Conservation (phyloP, 2,329 filamentous ascomycete species). For the Apiospora phragmitis region DNA sequence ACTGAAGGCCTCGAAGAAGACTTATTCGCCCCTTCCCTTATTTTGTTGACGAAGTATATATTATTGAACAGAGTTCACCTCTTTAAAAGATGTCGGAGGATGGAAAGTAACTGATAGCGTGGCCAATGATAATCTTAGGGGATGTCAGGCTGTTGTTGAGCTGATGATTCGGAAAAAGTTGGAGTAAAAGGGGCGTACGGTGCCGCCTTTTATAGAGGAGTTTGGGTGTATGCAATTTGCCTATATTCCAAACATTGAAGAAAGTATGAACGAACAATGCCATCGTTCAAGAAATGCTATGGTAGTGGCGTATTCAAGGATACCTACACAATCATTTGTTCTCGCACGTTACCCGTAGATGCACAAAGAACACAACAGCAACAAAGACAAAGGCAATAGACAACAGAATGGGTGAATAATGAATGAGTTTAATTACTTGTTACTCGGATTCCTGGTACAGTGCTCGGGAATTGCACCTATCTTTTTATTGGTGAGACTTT, state of each 20-base stretch:
- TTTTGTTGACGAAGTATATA: neutral
- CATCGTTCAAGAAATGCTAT: neutral
- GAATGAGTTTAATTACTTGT: neutral
- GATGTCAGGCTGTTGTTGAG: neutral
- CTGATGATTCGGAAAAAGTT: neutral
- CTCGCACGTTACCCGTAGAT: neutral
- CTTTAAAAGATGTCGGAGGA: neutral
- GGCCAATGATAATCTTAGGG: neutral
- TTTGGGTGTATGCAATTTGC: no score
- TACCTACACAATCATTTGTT: neutral
- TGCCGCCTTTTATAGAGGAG: neutral
- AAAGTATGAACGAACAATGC: neutral
- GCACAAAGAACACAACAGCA: neutral
- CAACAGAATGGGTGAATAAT: neutral
- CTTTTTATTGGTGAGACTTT: no score
- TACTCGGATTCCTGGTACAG: neutral
- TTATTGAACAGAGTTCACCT: no score
- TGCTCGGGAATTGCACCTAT: no score
- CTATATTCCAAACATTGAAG: neutral
- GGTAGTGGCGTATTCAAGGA: neutral
- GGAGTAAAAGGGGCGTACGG: neutral
- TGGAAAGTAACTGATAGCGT: neutral
- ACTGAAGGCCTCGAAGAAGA: neutral
- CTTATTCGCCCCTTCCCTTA: neutral
- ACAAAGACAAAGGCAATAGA: neutral